Evolutionary conservation across 371 early-diverging fungal genomes (phyloP).

Genomic region (Mucor racemosus): DNA sequence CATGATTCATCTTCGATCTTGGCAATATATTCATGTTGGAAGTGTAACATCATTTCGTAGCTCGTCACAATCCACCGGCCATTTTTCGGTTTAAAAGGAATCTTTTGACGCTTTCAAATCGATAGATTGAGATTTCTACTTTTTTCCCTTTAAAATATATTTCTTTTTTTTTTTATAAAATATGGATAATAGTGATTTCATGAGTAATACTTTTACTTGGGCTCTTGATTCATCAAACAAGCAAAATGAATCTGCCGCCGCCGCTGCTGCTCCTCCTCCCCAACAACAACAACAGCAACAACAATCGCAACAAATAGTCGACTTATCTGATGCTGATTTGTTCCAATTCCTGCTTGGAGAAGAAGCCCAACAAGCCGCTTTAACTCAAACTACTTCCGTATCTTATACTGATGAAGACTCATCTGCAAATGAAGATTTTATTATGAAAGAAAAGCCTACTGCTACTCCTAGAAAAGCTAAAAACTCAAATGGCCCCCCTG

Average conservation of each 20-base stretch:
- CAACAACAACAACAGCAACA: neutral
- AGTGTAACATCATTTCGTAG: constrained; percentile 2
- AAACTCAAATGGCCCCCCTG: constrained; percentile 1
- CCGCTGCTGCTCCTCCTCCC: neutral
- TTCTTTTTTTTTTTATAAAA: neutral
- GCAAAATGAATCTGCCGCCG: too few species aligned
- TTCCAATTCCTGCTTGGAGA: constrained; percentile 23
- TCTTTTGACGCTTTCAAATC: neutral
- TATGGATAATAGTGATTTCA: constrained; percentile 11
- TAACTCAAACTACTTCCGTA: neutral
- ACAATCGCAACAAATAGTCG: neutral
- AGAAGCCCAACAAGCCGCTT: constrained; percentile 15
- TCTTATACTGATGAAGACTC: constrained; percentile 10
- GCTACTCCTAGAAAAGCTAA: neutral
- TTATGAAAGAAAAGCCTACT: neutral
- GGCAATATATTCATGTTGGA: neutral
- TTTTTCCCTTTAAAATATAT: neutral
- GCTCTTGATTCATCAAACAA: constrained; percentile 6
- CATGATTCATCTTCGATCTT: neutral
- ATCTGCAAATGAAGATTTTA: constrained; percentile 8
- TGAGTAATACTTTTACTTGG: constrained; percentile 20
- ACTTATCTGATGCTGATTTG: constrained; percentile 20
- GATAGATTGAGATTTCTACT: neutral
- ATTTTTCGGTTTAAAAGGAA: constrained; percentile 2
- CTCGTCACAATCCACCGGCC: neutral